Percentiles rank a stretch among this genome's conserved stretches.
Evolutionary conservation across 2,329 filamentous ascomycete species (phyloP).

Genomic region (Lasiodiplodia theobromae): DNA sequence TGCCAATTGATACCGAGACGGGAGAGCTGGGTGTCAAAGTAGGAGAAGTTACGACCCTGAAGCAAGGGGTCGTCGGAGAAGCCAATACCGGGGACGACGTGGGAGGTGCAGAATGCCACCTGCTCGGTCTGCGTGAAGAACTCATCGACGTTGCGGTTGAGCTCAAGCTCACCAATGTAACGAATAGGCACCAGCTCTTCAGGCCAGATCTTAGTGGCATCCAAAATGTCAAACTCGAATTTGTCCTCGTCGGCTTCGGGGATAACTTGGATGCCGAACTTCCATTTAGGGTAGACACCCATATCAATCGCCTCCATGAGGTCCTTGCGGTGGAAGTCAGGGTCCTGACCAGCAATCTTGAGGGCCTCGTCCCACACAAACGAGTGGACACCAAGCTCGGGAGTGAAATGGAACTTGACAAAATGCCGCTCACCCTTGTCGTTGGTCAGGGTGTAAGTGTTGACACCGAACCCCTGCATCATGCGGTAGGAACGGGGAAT

Average conservation of each 20-base stretch:
- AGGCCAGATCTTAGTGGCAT: constrained; percentile 86
- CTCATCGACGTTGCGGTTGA: constrained; percentile 82
- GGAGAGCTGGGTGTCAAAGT: constrained; percentile 72
- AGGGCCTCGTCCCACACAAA: constrained; percentile 82
- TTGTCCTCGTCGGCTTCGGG: constrained; percentile 74
- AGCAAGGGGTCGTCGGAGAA: constrained; percentile 77
- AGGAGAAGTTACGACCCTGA: constrained; percentile 75
- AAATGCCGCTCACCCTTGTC: constrained; percentile 72
- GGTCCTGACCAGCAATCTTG: constrained; percentile 69
- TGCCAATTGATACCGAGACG: constrained; percentile 78
- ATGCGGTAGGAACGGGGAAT: constrained; percentile 80
- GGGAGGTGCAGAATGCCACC: constrained; percentile 80
- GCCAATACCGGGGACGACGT: constrained; percentile 79
- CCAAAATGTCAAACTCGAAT: constrained; percentile 86
- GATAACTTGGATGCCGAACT: constrained; percentile 81
- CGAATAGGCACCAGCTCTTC: constrained; percentile 77
- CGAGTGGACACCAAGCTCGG: constrained; percentile 76
- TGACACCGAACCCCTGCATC: constrained; percentile 88
- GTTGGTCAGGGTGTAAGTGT: constrained; percentile 76
- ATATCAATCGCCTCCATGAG: constrained; percentile 76
- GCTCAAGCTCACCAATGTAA: constrained; percentile 79
- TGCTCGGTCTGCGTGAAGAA: constrained; percentile 86
- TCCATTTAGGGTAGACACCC: constrained; percentile 77
- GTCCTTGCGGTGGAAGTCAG: constrained; percentile 83
- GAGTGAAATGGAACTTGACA: constrained; percentile 80